A percentile compares a stretch with the other conserved stretches of the same genome.
Evolutionary conservation across 495 filamentous ascomycete genomes (phyloP).

Genomic region (Aspergillus nanangensis): DNA sequence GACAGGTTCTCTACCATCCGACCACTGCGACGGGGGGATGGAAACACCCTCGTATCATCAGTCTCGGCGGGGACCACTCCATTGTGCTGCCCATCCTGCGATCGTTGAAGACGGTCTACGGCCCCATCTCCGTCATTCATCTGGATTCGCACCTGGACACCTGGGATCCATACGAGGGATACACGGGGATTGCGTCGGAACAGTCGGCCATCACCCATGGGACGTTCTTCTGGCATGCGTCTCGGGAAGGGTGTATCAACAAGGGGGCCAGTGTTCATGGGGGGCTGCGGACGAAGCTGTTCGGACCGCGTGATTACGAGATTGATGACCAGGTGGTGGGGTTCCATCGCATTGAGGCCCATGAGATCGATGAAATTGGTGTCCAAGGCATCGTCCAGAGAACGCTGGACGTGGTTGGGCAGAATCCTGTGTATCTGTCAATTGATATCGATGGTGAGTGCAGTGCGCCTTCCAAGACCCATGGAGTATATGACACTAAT

Average conservation of each 20-base stretch:
- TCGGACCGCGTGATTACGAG: constrained; percentile 17
- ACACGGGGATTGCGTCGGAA: constrained; percentile 20
- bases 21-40: constrained; percentile 14
- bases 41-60: constrained; percentile 40
- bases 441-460: constrained; percentile 27
- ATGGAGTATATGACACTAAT: too few species aligned
- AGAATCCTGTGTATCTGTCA: constrained; percentile 20
- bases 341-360: constrained; percentile 16
- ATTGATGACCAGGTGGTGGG: constrained; percentile 19
- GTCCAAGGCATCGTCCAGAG: constrained; percentile 16
- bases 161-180: constrained; percentile 40
- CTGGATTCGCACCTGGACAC: constrained; percentile 58
- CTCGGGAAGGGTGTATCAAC: constrained; percentile 17
- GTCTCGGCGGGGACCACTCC: constrained; percentile 59
- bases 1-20: constrained; percentile 24
- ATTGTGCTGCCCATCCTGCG: constrained; percentile 57
- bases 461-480: too few species aligned
- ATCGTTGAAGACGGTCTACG: constrained; percentile 50
- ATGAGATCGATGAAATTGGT: constrained; percentile 26
- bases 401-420: constrained; percentile 11
- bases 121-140: constrained; percentile 52
- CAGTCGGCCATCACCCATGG: constrained; percentile 28
- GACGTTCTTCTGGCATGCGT: constrained; percentile 28
- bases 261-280: constrained; percentile 22
- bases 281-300: constrained; percentile 21